Percentiles rank a stretch among this genome's conserved stretches.
Conservation (phyloP, 139 green algal species). For the Coelastrella sp. region DNA sequence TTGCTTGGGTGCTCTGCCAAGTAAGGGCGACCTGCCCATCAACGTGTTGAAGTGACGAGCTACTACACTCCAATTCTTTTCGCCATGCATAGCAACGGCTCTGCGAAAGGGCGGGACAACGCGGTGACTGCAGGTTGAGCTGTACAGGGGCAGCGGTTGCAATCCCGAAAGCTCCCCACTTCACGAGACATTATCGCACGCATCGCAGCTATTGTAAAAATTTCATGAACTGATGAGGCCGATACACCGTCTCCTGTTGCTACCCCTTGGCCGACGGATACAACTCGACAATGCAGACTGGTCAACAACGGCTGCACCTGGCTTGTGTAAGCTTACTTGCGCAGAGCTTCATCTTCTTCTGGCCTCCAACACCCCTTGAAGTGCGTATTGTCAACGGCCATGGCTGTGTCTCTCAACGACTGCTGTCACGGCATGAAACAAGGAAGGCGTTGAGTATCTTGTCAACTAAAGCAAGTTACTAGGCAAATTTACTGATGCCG, state of each 20-base stretch:
- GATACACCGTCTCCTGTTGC: too few relatives aligned
- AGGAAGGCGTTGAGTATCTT: too few relatives aligned
- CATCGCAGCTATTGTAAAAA: too few relatives aligned
- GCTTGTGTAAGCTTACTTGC: conserved; percentile 4
- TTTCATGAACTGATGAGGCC: too few relatives aligned
- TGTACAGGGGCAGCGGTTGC: background rate
- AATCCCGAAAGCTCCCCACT: too few relatives aligned
- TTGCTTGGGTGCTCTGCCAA: conserved; percentile 41
- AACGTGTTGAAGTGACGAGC: conserved; percentile 34
- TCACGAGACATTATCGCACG: too few relatives aligned
- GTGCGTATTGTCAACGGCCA: conserved; percentile 40
- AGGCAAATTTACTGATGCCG: background rate
- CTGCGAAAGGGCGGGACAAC: background rate
- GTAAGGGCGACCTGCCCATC: background rate
- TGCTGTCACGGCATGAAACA: background rate
- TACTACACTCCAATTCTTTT: conserved; percentile 41
- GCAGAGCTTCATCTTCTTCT: conserved; percentile 34
- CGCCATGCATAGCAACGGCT: conserved; percentile 25
- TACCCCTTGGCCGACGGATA: conserved; percentile 3
- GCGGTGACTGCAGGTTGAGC: too few relatives aligned
- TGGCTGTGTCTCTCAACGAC: background rate
- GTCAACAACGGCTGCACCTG: background rate
- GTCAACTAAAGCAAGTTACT: too few relatives aligned
- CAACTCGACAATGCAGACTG: background rate
- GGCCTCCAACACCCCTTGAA: conserved; percentile 43